Evolutionary conservation across 2,329 filamentous ascomycete genomes (phyloP), one percentile per base, ranked within the genome.

Genomic region (Microcyclosporella mali): DNA sequence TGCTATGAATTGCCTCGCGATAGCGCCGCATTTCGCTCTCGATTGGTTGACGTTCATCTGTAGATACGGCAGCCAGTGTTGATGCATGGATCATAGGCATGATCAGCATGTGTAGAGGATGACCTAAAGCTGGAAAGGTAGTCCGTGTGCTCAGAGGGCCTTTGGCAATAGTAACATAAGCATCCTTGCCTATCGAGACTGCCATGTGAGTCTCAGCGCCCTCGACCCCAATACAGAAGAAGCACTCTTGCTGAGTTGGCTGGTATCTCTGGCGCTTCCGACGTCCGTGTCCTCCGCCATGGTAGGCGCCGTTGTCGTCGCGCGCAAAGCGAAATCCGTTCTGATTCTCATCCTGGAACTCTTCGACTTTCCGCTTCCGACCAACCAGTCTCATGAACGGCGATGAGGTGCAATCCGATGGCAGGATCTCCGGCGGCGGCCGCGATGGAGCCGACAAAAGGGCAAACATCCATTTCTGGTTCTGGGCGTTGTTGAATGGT

Each of bases 161-260:
- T 64, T 95, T 95, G 46, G 92, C 88, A 17, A 85, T 92, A 19
- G 92, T 94, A 41, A 97, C 68, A 64, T 97, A 97, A 41, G 81
- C 77, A 47, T 94, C 85, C 14, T 88, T 82, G 40, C 86, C 92
- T 51, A 98, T 90, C 18, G 85, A 88, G 52, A 85, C 84, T 57
- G 95, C 84, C 66, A 98, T 84, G 66, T 98, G 90, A 1, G 83
- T 84, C 40, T 85, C 84, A 33, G 92, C 72, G 47, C 84, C 84
- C 4, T 85, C 80, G 63, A 94, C 95, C 4, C 87, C 89, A 9
- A 98, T 75, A 62, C 92, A 98, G 70, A 98, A 97, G 72, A 92
- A 98, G 68, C 92, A 98, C 57, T 84, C 77, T 40, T 83, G 82
- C 2, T 87, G 88, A 0, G 57, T 56, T 14, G 67, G 60, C 31